These are phyloP conservation scores for Coemansia sp. DNA, from an alignment of 192 early-diverging fungal species.

Conservation along the genomic window DNA sequence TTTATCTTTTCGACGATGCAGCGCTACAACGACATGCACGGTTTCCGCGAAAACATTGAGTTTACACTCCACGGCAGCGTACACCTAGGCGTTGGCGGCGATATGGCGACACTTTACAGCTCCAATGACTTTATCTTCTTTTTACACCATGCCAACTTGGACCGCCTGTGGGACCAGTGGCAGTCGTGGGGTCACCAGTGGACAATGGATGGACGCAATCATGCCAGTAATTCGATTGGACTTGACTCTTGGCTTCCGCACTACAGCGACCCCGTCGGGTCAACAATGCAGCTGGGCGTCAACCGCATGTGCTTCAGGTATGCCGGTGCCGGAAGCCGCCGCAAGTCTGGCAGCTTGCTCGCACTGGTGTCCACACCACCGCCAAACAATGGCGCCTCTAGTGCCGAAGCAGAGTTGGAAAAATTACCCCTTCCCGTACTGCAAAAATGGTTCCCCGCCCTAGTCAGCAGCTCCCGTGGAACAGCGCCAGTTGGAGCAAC, in stretches of 20 bases:
- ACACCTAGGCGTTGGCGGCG: conserved; percentile 53
- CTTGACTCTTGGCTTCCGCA: conserved; percentile 28
- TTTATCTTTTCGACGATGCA: conserved; percentile 51
- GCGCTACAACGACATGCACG: conserved; percentile 43
- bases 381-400: not conserved
- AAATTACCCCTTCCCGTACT: conserved; percentile 30
- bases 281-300: conserved; percentile 37
- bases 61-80: conserved; percentile 52
- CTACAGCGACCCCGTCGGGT: conserved; percentile 41
- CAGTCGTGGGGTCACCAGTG: conserved; percentile 48
- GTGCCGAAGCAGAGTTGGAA: conserved; percentile 19
- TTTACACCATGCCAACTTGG: conserved; percentile 65
- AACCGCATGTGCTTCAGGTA: conserved; percentile 52
- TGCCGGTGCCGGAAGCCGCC: conserved; percentile 13
- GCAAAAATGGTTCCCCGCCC: conserved; percentile 46
- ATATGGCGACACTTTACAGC: conserved; percentile 55
- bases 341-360: conserved; percentile 8
- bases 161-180: conserved; percentile 59
- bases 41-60: conserved; percentile 52
- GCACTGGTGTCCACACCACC: conserved; percentile 25
- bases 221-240: conserved; percentile 21
- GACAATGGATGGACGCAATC: conserved; percentile 46
- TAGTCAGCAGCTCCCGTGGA: conserved; percentile 2
- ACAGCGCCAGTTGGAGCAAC: not conserved
- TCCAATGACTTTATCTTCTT: conserved; percentile 62